Conservation (phyloP, 2,329 filamentous ascomycete species). For the Fusarium subtropicale region DNA sequence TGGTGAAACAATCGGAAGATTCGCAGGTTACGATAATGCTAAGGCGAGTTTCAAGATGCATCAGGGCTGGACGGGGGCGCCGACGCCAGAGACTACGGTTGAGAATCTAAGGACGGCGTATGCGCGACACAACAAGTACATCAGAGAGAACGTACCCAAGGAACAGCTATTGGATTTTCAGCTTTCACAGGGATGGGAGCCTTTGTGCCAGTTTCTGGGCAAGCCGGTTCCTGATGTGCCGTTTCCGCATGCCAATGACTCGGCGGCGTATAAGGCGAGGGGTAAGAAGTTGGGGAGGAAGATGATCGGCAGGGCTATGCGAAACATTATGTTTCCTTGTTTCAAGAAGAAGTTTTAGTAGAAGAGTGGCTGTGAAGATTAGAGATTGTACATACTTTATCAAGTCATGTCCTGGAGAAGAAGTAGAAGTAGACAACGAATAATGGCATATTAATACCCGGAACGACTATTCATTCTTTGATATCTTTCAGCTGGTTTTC, state of each 20-base stretch:
- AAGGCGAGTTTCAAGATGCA: constrained; percentile 20
- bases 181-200: constrained; percentile 49
- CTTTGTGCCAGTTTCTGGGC: constrained; percentile 51
- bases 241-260: constrained; percentile 49
- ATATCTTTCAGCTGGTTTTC: background rate
- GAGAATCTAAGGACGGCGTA: constrained; percentile 39
- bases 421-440: background rate
- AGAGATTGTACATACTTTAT: background rate
- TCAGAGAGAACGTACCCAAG: constrained; percentile 40
- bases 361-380: background rate
- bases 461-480: background rate
- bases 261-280: constrained; percentile 12
- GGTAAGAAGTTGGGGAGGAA: background rate
- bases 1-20: background rate
- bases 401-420: background rate
- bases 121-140: constrained; percentile 44
- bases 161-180: constrained; percentile 49
- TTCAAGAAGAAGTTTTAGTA: background rate
- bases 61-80: constrained; percentile 23
- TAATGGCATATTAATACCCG: background rate
- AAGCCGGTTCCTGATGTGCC: constrained; percentile 46
- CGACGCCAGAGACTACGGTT: background rate
- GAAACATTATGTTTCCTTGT: constrained; percentile 14
- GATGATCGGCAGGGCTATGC: constrained; percentile 1
- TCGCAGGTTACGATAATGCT: background rate